Base-by-base conservation (phyloP, 192 early-diverging fungal genomes). In the Dissophora ornata region DNA sequence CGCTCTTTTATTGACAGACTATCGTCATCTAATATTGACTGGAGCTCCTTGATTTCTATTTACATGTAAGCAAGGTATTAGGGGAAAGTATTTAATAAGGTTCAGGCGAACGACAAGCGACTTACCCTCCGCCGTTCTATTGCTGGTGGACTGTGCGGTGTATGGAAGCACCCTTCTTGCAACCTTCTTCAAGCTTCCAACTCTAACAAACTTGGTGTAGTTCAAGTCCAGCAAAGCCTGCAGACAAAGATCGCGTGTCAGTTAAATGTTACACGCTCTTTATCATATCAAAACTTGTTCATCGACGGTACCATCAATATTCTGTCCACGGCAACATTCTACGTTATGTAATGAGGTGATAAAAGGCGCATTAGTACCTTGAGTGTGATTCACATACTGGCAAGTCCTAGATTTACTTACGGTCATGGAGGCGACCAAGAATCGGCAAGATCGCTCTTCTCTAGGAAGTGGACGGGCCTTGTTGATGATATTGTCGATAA, bases 321-420 rank as follows among this genome's bases (percentile, higher is more conserved):
- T 51, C 89, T 86, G 68, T 93, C 92, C 9, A 93, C 92, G 10
- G 92, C 92, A 25, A 92, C 88, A 64, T 93, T 93, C 62, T 85
- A 69, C 13, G 36, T 9, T 38, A 38, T 38, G 13, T 38, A 38
- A 38, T 6, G 36, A 38, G 36, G 36, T 13, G 13, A 13, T 38
- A 13, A 9, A n/a, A n/a, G n/a, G n/a, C n/a, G n/a, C n/a, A n/a
- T n/a, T n/a, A n/a, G n/a, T n/a, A n/a, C n/a, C n/a, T n/a, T n/a
- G n/a, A n/a, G n/a, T n/a, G n/a, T n/a, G n/a, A n/a, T n/a, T n/a
- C n/a, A n/a, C n/a, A n/a, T n/a, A n/a, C n/a, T n/a, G n/a, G n/a
- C n/a, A n/a, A n/a, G n/a, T n/a, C n/a, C n/a, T n/a, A n/a, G n/a
- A n/a, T n/a, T n/a, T n/a, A n/a, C 63, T 55, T 79, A 85, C 84